phyloP scores from a whole-genome alignment of 192 early-diverging fungal species.

The Entrophospora sp. region DNA sequence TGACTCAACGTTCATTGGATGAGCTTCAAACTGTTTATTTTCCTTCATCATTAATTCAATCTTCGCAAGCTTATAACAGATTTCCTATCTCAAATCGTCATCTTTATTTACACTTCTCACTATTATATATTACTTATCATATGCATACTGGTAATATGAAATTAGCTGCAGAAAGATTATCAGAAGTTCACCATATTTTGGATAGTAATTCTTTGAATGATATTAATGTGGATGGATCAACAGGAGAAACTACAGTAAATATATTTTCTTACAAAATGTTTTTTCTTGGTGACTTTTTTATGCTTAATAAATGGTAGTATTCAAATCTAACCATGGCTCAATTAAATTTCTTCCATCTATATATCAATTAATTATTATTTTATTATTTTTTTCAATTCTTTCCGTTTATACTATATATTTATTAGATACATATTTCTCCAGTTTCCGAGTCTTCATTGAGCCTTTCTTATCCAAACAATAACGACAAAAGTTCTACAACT shows the following conservation, averaged over 20 bases:
- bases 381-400: too few species aligned
- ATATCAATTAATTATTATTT: too few species aligned
- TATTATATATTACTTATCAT: too few species aligned
- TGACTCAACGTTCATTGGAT: neutral
- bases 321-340: too few species aligned
- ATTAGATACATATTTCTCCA: slow-evolving; percentile 5
- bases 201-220: neutral
- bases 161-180: neutral
- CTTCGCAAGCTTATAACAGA: neutral
- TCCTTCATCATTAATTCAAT: neutral
- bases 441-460: neutral
- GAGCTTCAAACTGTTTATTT: slow-evolving; percentile 1
- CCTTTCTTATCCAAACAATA: neutral
- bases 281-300: too few species aligned
- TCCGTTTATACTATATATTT: neutral
- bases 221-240: neutral
- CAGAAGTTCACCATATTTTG: slow-evolving; percentile 3
- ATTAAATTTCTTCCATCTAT: too few species aligned
- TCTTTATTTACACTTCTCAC: slow-evolving; percentile 12
- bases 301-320: too few species aligned
- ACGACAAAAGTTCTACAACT: neutral
- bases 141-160: slow-evolving; percentile 16
- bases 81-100: slow-evolving; percentile 2
- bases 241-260: slow-evolving; percentile 8
- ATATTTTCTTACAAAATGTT: neutral